Evolutionary conservation across 345 rosid species (phyloP).

Genomic region (Isatis tinctoria): DNA sequence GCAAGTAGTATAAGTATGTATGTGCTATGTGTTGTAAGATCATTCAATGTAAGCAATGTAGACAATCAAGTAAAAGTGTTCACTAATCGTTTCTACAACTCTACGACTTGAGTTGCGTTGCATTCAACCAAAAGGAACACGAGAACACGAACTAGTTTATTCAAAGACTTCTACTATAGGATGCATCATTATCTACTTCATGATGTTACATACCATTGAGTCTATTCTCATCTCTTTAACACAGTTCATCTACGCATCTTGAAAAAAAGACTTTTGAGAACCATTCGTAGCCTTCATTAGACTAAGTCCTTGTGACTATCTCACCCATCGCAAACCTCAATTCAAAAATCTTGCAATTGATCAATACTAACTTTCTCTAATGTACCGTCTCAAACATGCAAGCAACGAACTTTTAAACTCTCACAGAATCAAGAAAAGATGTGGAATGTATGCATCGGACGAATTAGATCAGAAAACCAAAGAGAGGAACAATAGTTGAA

Average conservation of each 20-base stretch:
- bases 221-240: background rate
- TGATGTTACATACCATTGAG: background rate
- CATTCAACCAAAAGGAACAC: background rate
- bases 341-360: background rate
- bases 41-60: no score
- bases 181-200: no score
- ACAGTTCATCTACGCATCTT: background rate
- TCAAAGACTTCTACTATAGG: no score
- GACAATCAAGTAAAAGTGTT: no score
- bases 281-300: background rate
- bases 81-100: background rate
- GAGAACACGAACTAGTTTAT: conserved; percentile 15
- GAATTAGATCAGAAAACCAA: background rate
- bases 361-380: no score
- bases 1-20: no score
- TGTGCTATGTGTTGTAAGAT: no score
- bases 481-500: background rate
- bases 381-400: conserved; percentile 6
- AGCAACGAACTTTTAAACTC: background rate
- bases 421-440: background rate
- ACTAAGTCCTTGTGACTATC: background rate
- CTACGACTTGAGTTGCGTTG: background rate
- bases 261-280: background rate
- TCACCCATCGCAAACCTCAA: background rate
- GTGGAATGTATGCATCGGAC: background rate